Base-by-base conservation (phyloP, 805 yeast species). In the Ogataea salicorniae region DNA sequence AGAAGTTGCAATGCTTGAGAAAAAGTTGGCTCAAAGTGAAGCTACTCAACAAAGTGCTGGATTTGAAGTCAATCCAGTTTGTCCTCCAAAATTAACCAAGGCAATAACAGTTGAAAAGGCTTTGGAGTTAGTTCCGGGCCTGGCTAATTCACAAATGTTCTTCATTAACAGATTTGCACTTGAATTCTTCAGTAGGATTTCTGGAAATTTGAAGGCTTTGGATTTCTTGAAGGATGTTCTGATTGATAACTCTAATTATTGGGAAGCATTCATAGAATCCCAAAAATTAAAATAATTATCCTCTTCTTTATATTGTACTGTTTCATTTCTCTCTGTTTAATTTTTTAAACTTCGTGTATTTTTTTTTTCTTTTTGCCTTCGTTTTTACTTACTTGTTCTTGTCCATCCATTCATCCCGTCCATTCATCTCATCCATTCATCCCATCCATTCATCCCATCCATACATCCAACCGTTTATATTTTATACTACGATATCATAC, bases 101-200 rank as follows among this genome's bases (percentile, higher is more conserved):
- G 43, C 44, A 59, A 72, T 68, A 50, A 61, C 39, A 61, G 68
- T 57, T 9, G 68, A 72, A 1, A 72, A 71, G 9, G 74, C 84
- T 5, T 63, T 84, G 18, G 44, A 56, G 7, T 55, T 63, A 40
- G 75, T 74, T 46, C 81, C 84, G 8, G 51, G 59, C 14, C 70
- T 90, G 35, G 81, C 82, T 33, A 74, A 76, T 53, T 87, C 91
- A 16, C 97, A 91, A 68, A 66, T 87, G 33, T 88, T 87, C 61
- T 91, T 91, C 72, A 89, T 90, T 49, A 74, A 79, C 57, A 76
- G 87, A 16, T 91, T 87, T 73, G 97, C 96, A 5, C 79, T 72
- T 51, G 83, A 82, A 46, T 79, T 90, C 62, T 92, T 92, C 67
- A 66, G 69, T 40, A 83, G 80, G 55, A 77, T 89, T 20, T 75